A percentile compares a stretch with the other conserved stretches of the same genome.
phyloP scores from a whole-genome alignment of 352 stramenopile species.

The Globisporangium okanoganense region DNA sequence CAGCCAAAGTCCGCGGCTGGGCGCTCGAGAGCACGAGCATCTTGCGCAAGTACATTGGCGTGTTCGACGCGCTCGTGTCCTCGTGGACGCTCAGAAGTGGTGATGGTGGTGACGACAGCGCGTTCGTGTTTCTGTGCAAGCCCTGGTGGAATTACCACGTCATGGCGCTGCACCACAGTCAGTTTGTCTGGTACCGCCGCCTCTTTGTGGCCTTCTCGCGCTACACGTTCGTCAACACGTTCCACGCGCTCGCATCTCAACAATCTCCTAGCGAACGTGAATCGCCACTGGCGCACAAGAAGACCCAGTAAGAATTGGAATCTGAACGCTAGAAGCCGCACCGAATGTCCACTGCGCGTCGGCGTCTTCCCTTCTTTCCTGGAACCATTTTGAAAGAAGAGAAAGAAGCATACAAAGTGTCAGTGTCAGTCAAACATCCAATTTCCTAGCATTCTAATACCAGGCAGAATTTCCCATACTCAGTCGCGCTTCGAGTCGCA shows the following conservation, averaged over 20 bases:
- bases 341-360: slow-evolving; percentile 39
- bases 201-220: slow-evolving; percentile 94
- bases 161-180: slow-evolving; percentile 90
- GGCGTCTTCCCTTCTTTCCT: slow-evolving; percentile 26
- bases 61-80: slow-evolving; percentile 66
- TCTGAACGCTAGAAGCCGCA: slow-evolving; percentile 30
- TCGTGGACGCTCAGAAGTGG: slow-evolving; percentile 20
- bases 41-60: slow-evolving; percentile 86
- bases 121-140: slow-evolving; percentile 56
- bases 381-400: neutral
- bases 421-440: neutral
- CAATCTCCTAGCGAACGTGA: neutral
- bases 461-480: slow-evolving; percentile 10
- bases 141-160: slow-evolving; percentile 84
- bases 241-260: slow-evolving; percentile 32
- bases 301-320: slow-evolving; percentile 18
- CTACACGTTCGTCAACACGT: slow-evolving; percentile 95
- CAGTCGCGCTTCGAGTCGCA: slow-evolving; percentile 5
- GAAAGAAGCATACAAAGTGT: neutral
- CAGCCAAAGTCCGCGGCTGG: slow-evolving; percentile 42
- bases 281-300: slow-evolving; percentile 15
- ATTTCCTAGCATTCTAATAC: no score
- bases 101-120: slow-evolving; percentile 11
- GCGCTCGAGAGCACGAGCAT: slow-evolving; percentile 71
- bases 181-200: slow-evolving; percentile 97